Base-by-base conservation (phyloP, 1,284 basidiomycete species). In the Ceratorhiza oryzae-sativae region DNA sequence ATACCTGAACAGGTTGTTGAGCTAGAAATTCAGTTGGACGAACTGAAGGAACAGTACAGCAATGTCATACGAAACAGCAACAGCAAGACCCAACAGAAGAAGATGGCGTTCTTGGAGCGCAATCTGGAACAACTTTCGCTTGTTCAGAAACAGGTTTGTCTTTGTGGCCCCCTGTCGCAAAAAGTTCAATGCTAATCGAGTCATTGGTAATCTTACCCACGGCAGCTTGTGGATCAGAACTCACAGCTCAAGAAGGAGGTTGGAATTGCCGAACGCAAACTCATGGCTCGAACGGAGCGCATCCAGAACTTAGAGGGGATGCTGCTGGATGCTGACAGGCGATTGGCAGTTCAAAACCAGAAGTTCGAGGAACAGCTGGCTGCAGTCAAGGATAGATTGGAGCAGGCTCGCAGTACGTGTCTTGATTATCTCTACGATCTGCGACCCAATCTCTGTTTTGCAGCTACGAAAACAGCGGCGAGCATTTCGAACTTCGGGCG, bases 41-140 rank as follows among this genome's bases (percentile, higher is more conserved):
- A 99, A 80, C 94, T 97, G 81, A 94, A 95, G 80, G 97, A 99
- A 82, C 96, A 99, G 80, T 99, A 99, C 84, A 97, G 96, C 84
- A 97, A 97, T 77, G 94, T 99, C 68, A 94, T 98, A 76, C 90
- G 95, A 75, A 97, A 96, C 79, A 97, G 95, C 83, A 98, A 98
- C 81, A 94, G 93, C 81, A 95, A 97, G 81, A 93, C 96, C 3
- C 97, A 99, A 79, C 95, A 98, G 84, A 96, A 97, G 88, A 98
- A 98, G 87, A 97, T 99, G 93, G 94, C 94, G 34, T 97, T 98
- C 86, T 82, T 99, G 72, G 97, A 98, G 80, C 92, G 97, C 75
- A 99, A 99, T 80, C 84, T 99, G 68, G 97, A 99, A 80, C 95
- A 98, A 78, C 84, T 99, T 76, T 97, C 94, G 51, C 83, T 94